Conservation (phyloP, 345 rosid genomes). For the Rhizophora apiculata region DNA sequence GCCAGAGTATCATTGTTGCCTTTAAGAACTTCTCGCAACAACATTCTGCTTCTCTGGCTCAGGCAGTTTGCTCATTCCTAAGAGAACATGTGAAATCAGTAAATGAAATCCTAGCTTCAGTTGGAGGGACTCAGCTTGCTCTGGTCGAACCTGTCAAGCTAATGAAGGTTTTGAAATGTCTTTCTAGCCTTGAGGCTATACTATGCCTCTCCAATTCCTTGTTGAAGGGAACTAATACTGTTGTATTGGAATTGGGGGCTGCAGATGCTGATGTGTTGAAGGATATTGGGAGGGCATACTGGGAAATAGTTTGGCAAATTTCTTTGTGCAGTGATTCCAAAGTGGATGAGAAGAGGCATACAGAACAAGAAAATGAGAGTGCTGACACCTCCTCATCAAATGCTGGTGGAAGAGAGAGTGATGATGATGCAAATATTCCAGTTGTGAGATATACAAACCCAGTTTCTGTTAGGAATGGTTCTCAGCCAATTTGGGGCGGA, state of each 20-base stretch:
- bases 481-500: slow-evolving; percentile 74
- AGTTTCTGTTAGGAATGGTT: slow-evolving; percentile 64
- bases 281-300: slow-evolving; percentile 72
- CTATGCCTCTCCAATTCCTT: slow-evolving; percentile 72
- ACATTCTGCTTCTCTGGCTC: slow-evolving; percentile 79
- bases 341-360: slow-evolving; percentile 58
- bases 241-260: slow-evolving; percentile 75
- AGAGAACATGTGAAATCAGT: slow-evolving; percentile 68
- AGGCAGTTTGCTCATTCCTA: slow-evolving; percentile 73
- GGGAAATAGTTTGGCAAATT: slow-evolving; percentile 82
- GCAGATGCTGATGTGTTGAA: slow-evolving; percentile 89
- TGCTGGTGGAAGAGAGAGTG: slow-evolving; percentile 77
- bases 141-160: slow-evolving; percentile 52
- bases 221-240: slow-evolving; percentile 71
- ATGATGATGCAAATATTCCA: slow-evolving; percentile 67
- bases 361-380: slow-evolving; percentile 56
- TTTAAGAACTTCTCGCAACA: slow-evolving; percentile 93
- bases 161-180: slow-evolving; percentile 56
- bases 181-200: slow-evolving; percentile 75
- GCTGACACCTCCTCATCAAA: slow-evolving; percentile 53
- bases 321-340: slow-evolving; percentile 67
- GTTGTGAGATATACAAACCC: slow-evolving; percentile 75
- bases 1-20: slow-evolving; percentile 78
- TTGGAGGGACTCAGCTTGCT: slow-evolving; percentile 60
- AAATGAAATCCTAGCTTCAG: slow-evolving; percentile 48